Conservation (phyloP, 148 eudicot species). For the Persicaria tinctoria region DNA sequence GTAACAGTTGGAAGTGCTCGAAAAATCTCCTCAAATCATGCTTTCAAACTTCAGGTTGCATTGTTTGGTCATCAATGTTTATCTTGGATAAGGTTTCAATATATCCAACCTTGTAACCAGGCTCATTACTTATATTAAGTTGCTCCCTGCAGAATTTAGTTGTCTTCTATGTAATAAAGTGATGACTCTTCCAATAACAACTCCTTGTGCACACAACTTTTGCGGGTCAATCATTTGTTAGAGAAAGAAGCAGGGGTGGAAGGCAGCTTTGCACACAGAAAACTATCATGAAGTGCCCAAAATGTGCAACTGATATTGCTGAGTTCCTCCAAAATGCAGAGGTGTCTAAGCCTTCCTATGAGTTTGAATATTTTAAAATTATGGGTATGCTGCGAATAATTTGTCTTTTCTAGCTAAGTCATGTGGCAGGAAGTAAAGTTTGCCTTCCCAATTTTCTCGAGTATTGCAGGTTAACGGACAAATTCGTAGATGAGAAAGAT, state of each 20-base stretch:
- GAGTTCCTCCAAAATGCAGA: slow-evolving; percentile 68
- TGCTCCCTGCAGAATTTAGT: slow-evolving; percentile 40
- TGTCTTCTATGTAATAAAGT: slow-evolving; percentile 65
- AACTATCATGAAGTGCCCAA: slow-evolving; percentile 71
- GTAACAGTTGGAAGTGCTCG: no score
- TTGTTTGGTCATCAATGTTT: neutral
- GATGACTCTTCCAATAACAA: slow-evolving; percentile 64
- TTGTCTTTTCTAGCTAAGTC: no score
- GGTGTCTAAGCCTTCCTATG: slow-evolving; percentile 20
- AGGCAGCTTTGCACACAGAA: slow-evolving; percentile 61
- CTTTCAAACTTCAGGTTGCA: no score
- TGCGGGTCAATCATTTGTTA: slow-evolving; percentile 48
- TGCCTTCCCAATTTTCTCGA: neutral
- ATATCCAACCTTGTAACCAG: no score
- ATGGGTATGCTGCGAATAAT: no score
- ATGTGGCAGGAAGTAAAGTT: no score
- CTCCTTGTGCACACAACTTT: slow-evolving; percentile 89
- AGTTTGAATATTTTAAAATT: no score
- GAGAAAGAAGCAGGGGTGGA: slow-evolving; percentile 57
- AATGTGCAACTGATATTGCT: slow-evolving; percentile 64
- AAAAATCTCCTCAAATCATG: no score
- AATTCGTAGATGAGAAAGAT: slow-evolving; percentile 26
- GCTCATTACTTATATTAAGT: neutral
- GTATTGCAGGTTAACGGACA: slow-evolving; percentile 43
- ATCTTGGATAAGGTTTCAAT: no score